Percentiles rank a stretch among this genome's conserved stretches.
Conservation (phyloP, 257 asterid genomes). For the Thymus mandschuricus region DNA sequence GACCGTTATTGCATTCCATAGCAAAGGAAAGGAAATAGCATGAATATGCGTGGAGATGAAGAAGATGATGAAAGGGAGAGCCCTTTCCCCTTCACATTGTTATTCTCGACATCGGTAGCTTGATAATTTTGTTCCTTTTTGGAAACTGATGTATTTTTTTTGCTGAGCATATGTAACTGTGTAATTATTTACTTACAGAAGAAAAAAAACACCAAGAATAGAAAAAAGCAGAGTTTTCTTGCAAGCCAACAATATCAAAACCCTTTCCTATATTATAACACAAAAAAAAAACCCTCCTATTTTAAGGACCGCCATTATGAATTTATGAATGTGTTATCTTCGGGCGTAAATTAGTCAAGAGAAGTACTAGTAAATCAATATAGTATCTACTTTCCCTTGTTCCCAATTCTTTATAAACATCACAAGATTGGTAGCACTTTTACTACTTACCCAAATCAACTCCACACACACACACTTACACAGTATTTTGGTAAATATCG, state of each 20-base stretch:
- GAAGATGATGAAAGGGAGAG: conserved; percentile 9
- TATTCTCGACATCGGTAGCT: neutral
- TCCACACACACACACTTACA: no score
- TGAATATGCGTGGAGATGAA: conserved; percentile 8
- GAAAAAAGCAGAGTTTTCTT: neutral
- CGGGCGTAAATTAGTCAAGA: no score
- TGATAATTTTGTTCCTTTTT: neutral
- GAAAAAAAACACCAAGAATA: neutral
- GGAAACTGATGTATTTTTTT: neutral
- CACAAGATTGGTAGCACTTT: neutral
- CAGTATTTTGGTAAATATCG: no score
- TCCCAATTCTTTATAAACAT: no score
- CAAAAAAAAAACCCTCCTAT: no score
- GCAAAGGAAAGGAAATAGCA: neutral
- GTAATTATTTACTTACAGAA: neutral
- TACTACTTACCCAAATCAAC: no score
- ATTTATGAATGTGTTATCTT: no score
- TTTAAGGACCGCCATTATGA: no score
- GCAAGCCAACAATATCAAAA: neutral
- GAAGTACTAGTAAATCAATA: no score
- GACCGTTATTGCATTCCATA: conserved; percentile 25
- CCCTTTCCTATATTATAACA: neutral
- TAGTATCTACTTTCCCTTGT: no score
- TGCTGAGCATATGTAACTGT: neutral
- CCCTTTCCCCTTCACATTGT: neutral